These are phyloP conservation scores for Phytophthora rubi DNA, from an alignment of 352 stramenopile genomes.

Conservation along the genomic window DNA sequence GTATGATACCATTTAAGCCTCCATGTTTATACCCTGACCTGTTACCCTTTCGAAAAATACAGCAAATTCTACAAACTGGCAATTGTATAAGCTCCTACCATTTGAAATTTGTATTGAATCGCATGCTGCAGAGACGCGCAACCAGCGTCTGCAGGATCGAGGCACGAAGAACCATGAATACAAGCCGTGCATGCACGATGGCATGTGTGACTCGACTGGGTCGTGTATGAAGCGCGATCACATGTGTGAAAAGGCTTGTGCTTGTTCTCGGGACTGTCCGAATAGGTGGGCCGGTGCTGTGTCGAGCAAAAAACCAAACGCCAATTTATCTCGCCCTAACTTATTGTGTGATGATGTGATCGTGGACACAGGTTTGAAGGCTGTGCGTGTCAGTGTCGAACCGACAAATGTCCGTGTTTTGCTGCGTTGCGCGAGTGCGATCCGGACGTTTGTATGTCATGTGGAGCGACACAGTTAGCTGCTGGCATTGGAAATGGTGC, in stretches of 20 bases:
- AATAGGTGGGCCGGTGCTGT: constrained; percentile 44
- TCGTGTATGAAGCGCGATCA: constrained; percentile 68
- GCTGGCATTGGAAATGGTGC: constrained; percentile 20
- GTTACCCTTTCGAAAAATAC: too few relatives aligned
- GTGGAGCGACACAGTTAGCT: constrained; percentile 50
- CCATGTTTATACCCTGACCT: too few relatives aligned
- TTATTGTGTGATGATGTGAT: constrained; percentile 3
- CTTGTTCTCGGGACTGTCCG: constrained; percentile 46
- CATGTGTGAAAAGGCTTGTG: constrained; percentile 52
- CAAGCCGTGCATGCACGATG: constrained; percentile 75
- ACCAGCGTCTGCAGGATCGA: constrained; percentile 69
- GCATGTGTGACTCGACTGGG: constrained; percentile 52
- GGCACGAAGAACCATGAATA: constrained; percentile 68
- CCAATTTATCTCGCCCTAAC: background rate
- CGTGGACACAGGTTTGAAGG: constrained; percentile 51
- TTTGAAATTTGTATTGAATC: too few relatives aligned
- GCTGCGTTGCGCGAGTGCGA: constrained; percentile 63
- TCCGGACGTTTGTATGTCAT: constrained; percentile 57
- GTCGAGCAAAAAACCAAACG: background rate
- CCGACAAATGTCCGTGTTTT: constrained; percentile 58
- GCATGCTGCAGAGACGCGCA: constrained; percentile 61
- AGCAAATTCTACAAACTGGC: too few relatives aligned
- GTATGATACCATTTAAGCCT: too few relatives aligned
- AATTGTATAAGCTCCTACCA: too few relatives aligned
- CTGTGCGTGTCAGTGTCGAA: constrained; percentile 61